phyloP scores from a whole-genome alignment of 345 rosid species.

The Euclidium syriacum region DNA sequence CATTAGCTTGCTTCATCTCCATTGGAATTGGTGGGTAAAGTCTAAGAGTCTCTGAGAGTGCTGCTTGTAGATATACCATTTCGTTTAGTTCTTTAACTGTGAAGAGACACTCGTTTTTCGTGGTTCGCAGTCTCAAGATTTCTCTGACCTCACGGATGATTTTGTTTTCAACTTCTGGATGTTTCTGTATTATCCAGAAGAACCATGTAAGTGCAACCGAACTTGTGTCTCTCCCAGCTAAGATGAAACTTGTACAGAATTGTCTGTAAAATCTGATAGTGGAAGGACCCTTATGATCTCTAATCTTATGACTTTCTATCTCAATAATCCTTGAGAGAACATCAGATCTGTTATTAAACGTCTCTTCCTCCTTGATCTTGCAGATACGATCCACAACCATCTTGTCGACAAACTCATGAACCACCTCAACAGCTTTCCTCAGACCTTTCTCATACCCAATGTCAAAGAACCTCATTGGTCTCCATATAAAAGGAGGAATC shows the following conservation, averaged over 20 bases:
- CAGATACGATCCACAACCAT: slow-evolving; percentile 38
- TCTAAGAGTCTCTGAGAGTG: slow-evolving; percentile 48
- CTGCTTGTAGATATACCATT: slow-evolving; percentile 52
- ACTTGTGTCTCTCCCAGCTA: slow-evolving; percentile 59
- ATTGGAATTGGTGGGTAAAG: slow-evolving; percentile 61
- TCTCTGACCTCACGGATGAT: slow-evolving; percentile 27
- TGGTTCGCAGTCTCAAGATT: slow-evolving; percentile 16
- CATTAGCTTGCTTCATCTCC: slow-evolving; percentile 49
- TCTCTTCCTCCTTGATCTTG: slow-evolving; percentile 33
- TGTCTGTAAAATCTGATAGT: slow-evolving; percentile 33
- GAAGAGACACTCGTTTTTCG: slow-evolving; percentile 14
- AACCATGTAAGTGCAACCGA: slow-evolving; percentile 47
- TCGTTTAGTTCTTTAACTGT: slow-evolving; percentile 36
- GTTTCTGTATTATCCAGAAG: slow-evolving; percentile 42
- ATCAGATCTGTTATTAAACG: slow-evolving; percentile 32
- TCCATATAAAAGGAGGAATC: slow-evolving; percentile 51
- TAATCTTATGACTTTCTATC: slow-evolving; percentile 33
- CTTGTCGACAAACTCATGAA: slow-evolving; percentile 41
- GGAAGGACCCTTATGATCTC: slow-evolving; percentile 30
- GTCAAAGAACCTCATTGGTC: slow-evolving; percentile 40
- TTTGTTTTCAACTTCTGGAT: slow-evolving; percentile 36
- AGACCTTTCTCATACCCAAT: slow-evolving; percentile 54
- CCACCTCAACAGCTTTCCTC: slow-evolving; percentile 38
- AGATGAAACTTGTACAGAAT: slow-evolving; percentile 45
- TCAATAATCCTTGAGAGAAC: slow-evolving; percentile 55